Evolutionary conservation across 169 alveolate genomes (phyloP), one percentile per base, ranked within the genome.

Genomic region (Cryptosporidium bovis): DNA sequence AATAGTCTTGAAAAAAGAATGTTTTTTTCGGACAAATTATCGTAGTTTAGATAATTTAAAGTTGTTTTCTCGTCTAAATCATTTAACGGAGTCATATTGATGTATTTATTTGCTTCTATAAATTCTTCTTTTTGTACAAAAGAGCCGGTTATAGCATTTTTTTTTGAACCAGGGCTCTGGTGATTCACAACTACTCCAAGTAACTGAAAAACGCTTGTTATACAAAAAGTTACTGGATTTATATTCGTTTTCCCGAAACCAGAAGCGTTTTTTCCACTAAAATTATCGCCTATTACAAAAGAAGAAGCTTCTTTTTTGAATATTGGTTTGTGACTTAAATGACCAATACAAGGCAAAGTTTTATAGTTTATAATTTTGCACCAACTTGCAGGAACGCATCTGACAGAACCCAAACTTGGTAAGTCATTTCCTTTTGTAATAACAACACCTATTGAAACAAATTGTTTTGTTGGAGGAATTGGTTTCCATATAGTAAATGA

Each of bases 351-450:
- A 58, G 84, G 84, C 4, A 71, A 20, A 0, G 27, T 20, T 51
- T 48, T 68, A 48, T 68, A 68, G 20, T 71, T 71, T 7, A 58
- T 51, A 24, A 71, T 53, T 71, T 36, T 71, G 20, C 84, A 71
- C 84, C 84, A 71, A n/a, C 51, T 34, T 10, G 36, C 46, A n/a
- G 84, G 84, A n/a, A 71, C 58, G 29, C 84, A 71, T 58, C 84
- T 71, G 2, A 71, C 36, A n/a, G 64, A 20, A 34, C 36, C 34
- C 3, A 58, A 15, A 5, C 12, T n/a, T 18, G 84, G 84, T 10
- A n/a, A 8, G 16, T 33, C 34, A 15, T 71, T 69, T 18, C 84
- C 84, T 58, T 71, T 71, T 13, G 84, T 71, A 4, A 71, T 51
- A 56, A 71, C 8, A 4, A 71, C 46, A 20, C 84, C 84, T 20